Conservation (phyloP, 305 asterid genomes). For the Petunia hybrid region DNA sequence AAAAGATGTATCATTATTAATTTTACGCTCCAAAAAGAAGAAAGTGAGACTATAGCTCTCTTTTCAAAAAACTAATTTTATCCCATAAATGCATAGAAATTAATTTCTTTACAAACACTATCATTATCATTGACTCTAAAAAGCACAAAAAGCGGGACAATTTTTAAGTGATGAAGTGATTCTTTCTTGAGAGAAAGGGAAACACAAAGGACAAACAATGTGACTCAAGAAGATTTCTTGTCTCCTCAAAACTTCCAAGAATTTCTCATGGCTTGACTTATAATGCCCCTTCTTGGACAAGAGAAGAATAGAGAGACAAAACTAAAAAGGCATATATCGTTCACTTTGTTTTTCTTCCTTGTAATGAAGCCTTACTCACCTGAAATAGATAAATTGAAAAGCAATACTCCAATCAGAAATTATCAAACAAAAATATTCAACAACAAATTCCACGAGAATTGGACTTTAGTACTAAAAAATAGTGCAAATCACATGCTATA, state of each 20-base stretch:
- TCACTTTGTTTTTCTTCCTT: neutral
- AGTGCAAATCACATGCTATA: no score
- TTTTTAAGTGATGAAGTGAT: neutral
- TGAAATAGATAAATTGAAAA: constrained; percentile 16
- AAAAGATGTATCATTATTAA: no score
- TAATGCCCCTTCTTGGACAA: neutral
- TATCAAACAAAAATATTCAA: neutral
- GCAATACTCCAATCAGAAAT: neutral
- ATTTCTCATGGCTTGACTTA: neutral
- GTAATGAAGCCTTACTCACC: constrained; percentile 8
- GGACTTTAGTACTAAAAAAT: no score
- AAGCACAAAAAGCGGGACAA: neutral
- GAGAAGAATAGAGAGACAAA: neutral
- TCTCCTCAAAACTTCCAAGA: constrained; percentile 23
- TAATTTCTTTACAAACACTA: neutral
- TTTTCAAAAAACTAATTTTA: no score
- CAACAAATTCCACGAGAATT: no score
- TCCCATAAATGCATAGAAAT: no score
- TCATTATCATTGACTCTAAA: constrained; percentile 16
- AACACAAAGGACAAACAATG: constrained; percentile 23
- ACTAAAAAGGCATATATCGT: neutral
- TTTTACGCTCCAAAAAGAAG: no score
- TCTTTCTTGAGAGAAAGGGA: constrained; percentile 14
- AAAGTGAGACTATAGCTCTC: no score
- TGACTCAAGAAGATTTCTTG: constrained; percentile 9